Percentiles rank a stretch among this genome's conserved stretches.
phyloP scores from a whole-genome alignment of 768 basidiomycete genomes.

The Gelatoporia subvermispora region DNA sequence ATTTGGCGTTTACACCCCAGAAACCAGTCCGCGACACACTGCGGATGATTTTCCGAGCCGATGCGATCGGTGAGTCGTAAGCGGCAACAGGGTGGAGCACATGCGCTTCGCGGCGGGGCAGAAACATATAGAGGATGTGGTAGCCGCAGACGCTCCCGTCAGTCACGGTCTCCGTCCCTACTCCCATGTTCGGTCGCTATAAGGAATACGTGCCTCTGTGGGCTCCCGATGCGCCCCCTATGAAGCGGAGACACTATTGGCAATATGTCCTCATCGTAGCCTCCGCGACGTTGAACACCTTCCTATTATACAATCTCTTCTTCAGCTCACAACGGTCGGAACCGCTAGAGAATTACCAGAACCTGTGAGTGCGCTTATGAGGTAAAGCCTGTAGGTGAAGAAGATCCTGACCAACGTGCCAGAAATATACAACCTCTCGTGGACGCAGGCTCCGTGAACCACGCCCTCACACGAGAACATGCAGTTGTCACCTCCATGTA shows the following conservation, averaged over 20 bases:
- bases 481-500: conserved; percentile 29
- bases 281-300: conserved; percentile 7
- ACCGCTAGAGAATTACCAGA: conserved; percentile 15
- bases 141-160: no score
- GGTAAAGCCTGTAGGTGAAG: neutral
- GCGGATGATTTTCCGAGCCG: no score
- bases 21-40: no score
- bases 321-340: conserved; percentile 1
- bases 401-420: neutral
- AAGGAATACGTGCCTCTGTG: neutral
- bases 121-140: no score
- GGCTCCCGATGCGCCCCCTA: neutral
- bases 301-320: neutral
- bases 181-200: neutral
- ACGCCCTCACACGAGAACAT: conserved; percentile 11
- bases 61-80: no score
- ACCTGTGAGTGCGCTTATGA: conserved; percentile 8
- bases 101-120: no score
- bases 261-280: neutral
- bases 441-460: conserved; percentile 1
- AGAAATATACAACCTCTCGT: conserved; percentile 15
- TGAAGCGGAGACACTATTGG: neutral
- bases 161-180: no score
- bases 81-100: no score
- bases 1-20: no score